phyloP scores from a whole-genome alignment of 257 asterid species.

The Solanum pinnatisectum region DNA sequence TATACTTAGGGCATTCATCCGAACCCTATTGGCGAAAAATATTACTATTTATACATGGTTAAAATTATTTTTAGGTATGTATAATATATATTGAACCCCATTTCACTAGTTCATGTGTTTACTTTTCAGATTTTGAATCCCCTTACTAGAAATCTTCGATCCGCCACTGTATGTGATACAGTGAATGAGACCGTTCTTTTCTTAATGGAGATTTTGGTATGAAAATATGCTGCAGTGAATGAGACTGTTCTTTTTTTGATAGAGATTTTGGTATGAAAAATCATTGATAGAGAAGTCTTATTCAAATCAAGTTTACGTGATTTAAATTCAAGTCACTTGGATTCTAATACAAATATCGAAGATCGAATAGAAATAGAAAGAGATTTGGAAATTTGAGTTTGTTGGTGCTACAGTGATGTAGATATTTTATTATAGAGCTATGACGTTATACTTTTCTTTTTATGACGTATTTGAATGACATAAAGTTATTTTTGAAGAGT shows the following conservation, averaged over 20 bases:
- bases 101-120: no score
- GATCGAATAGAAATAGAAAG: background rate
- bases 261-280: no score
- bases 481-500: background rate
- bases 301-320: fast-evolving
- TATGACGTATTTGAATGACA: background rate
- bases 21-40: no score
- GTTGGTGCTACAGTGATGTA: background rate
- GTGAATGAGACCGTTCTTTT: background rate
- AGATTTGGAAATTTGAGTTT: background rate
- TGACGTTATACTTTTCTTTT: background rate
- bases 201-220: no score
- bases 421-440: background rate
- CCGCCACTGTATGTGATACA: fast-evolving
- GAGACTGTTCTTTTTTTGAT: no score
- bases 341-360: background rate
- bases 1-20: no score
- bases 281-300: background rate
- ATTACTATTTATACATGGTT: no score
- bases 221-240: no score
- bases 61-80: no score
- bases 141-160: no score
- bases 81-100: no score
- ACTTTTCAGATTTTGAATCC: no score
- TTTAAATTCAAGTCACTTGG: background rate